Evolutionary conservation across 2,329 filamentous ascomycete genomes (phyloP).

Genomic region (Colletotrichum godetiae): DNA sequence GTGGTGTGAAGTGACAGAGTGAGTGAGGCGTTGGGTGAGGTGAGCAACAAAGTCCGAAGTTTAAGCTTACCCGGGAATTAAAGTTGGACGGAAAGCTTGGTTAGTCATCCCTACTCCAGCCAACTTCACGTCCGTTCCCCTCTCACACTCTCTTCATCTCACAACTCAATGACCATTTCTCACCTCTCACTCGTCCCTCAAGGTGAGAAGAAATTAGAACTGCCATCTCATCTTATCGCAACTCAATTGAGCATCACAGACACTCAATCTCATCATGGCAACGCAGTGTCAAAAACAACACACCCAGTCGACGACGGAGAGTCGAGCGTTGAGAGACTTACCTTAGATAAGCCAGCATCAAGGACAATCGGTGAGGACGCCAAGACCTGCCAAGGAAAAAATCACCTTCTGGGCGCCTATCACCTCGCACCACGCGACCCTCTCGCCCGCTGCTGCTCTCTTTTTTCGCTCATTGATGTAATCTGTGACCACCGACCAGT

Average conservation of each 20-base stretch:
- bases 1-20: background rate
- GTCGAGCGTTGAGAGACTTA: background rate
- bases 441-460: background rate
- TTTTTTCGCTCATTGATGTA: conserved; percentile 33
- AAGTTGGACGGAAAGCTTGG: background rate
- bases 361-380: conserved; percentile 18
- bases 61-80: background rate
- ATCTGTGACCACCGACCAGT: background rate
- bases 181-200: background rate
- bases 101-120: background rate
- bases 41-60: background rate
- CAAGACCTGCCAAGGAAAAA: conserved; percentile 25
- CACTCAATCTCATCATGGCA: background rate
- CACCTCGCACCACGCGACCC: conserved; percentile 34
- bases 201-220: background rate
- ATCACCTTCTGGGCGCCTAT: conserved; percentile 23
- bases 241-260: background rate
- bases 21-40: background rate
- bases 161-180: background rate
- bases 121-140: no score
- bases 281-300: background rate
- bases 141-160: background rate
- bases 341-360: background rate
- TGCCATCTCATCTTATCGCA: background rate
- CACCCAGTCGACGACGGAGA: background rate